Evolutionary conservation across 106 monocot species (phyloP).

Genomic region (Platanthera guangdongensis): DNA sequence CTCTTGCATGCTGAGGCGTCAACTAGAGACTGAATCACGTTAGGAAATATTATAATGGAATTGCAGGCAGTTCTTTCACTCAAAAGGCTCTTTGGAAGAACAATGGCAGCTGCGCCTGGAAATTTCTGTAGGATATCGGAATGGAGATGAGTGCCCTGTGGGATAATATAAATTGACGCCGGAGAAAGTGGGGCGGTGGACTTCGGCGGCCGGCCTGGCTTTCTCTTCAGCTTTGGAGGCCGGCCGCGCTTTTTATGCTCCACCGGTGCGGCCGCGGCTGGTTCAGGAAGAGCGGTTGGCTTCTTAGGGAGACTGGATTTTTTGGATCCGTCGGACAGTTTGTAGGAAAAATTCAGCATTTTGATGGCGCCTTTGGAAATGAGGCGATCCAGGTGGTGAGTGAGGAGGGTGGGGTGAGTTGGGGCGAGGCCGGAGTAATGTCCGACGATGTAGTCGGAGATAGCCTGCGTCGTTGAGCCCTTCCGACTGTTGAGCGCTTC

Average conservation of each 20-base stretch:
- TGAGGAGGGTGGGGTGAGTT: slow-evolving; percentile 12
- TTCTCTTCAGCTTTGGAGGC: slow-evolving; percentile 9
- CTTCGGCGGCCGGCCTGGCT: slow-evolving; percentile 7
- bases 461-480: slow-evolving; percentile 15
- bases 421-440: slow-evolving; percentile 9
- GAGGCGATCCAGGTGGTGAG: slow-evolving; percentile 15
- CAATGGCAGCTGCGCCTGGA: background rate
- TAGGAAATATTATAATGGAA: background rate
- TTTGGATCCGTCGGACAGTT: slow-evolving; percentile 2
- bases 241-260: slow-evolving; percentile 4
- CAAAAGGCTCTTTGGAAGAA: slow-evolving; percentile 5
- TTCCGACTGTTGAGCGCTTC: slow-evolving; percentile 9
- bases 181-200: background rate
- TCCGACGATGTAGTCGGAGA: slow-evolving; percentile 12
- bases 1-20: background rate
- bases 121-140: background rate
- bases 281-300: background rate
- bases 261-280: too few relatives aligned
- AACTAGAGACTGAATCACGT: background rate
- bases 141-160: background rate
- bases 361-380: slow-evolving; percentile 2
- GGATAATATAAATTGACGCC: background rate
- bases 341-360: slow-evolving; percentile 14
- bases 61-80: background rate
- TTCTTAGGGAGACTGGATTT: slow-evolving; percentile 13